Base-by-base conservation (phyloP, 1,139 yeast species). In the Nadsonia starkeyi-henricii region DNA sequence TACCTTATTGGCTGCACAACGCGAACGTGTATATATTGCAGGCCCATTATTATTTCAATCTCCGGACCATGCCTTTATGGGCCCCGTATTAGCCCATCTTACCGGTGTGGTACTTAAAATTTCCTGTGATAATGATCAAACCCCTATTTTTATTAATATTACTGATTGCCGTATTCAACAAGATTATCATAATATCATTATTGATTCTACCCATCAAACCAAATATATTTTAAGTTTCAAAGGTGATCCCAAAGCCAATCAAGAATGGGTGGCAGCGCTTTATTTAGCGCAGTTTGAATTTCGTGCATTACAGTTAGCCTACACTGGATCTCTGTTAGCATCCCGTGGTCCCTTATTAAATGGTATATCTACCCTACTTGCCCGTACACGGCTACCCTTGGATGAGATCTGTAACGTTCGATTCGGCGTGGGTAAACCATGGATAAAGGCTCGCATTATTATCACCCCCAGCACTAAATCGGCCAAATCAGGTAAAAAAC, bases 351-450 rank as follows among this genome's bases (percentile, higher is more conserved):
- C 94, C 4, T 69, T 85, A 53, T 70, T 91, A 53, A 81, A 91
- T 48, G 97, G 93, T 61, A 88, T 91, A 53, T 75, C 85, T 51
- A 83, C 93, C 9, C 73, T 91, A 42, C 71, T 91, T 52, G 81
- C 94, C 1, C 95, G 85, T 57, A 83, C 91, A 28, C 78, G 91
- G 58, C 85, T 81, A 61, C 79, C 78, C 52, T 93, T 86, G 60
- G 96, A 85, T 63, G 96, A 89, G 60, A 89, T 96, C 96, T 88
- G 84, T 41, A 77, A 89, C 63, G 94, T 91, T 23, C 73, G 97
- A 55, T 89, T 89, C 63, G 97, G 97, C n/a, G 17, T 33, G 4
- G 97, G 97, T 36, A 86, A 86, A 95, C 96, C 96, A 1, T 91
- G 97, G 96, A 85, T 82, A 61, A 74, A 95, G 54, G 89, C 96